Evolutionary conservation across 1,284 basidiomycete genomes (phyloP).

Genomic region (Melampsora americana): DNA sequence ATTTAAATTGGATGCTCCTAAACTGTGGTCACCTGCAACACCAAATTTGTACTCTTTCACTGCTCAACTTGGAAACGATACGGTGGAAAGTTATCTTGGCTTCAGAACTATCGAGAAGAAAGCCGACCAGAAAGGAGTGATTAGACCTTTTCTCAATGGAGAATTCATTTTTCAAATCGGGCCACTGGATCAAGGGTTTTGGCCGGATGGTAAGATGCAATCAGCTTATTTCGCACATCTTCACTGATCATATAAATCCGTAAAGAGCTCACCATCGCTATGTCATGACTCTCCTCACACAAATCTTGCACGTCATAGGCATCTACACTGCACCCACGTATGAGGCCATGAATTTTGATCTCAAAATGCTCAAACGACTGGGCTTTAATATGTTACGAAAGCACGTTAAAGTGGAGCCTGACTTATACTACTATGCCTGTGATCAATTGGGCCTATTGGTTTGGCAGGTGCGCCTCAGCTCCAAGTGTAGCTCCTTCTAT

Average conservation of each 20-base stretch:
- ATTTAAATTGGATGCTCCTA: conserved; percentile 21
- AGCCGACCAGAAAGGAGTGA: conserved; percentile 26
- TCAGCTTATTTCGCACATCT: not conserved
- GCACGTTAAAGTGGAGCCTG: conserved; percentile 44
- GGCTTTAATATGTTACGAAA: conserved; percentile 45
- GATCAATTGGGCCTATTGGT: conserved; percentile 43
- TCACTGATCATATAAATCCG: not conserved
- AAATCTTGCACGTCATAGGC: not conserved
- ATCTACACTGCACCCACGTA: conserved; percentile 43
- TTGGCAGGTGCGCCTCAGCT: conserved; percentile 24
- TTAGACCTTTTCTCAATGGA: conserved; percentile 44
- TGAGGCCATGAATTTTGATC: conserved; percentile 43
- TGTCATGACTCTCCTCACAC: no score
- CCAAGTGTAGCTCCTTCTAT: no score
- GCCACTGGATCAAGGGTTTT: conserved; percentile 45
- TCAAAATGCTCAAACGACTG: conserved; percentile 35
- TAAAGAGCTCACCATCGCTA: no score
- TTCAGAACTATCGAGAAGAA: conserved; percentile 44
- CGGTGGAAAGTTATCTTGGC: conserved; percentile 38
- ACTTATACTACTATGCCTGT: conserved; percentile 42
- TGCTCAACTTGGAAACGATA: conserved; percentile 38
- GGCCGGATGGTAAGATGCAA: conserved; percentile 43
- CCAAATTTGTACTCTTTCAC: conserved; percentile 41
- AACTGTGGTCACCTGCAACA: conserved; percentile 38
- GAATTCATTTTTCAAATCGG: conserved; percentile 44